phyloP scores from a whole-genome alignment of 768 basidiomycete genomes.

The Phylloporus sp. region DNA sequence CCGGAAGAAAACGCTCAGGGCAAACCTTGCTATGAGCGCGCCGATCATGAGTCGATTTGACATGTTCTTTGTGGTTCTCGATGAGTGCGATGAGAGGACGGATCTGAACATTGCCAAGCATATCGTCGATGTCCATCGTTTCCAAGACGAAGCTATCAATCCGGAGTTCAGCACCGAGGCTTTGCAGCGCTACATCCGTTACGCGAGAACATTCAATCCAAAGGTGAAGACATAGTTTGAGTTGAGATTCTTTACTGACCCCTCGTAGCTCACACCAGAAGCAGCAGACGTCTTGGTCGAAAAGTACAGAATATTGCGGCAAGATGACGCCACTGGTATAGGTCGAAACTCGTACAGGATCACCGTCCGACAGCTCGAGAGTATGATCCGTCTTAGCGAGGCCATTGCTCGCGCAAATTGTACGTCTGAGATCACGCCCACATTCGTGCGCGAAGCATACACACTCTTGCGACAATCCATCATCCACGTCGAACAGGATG shows the following conservation, averaged over 20 bases:
- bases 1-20: slow-evolving; percentile 83
- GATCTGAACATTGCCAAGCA: slow-evolving; percentile 94
- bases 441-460: slow-evolving; percentile 94
- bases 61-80: slow-evolving; percentile 95
- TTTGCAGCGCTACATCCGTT: slow-evolving; percentile 93
- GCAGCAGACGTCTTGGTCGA: slow-evolving; percentile 92
- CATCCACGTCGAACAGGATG: slow-evolving; percentile 98
- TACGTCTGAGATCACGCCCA: slow-evolving; percentile 92
- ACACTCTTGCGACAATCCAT: slow-evolving; percentile 92
- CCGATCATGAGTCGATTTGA: slow-evolving; percentile 99
- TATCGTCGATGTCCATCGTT: slow-evolving; percentile 96
- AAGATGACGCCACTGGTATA: slow-evolving; percentile 86
- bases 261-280: slow-evolving; percentile 76
- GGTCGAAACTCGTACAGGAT: slow-evolving; percentile 94
- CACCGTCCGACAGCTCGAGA: slow-evolving; percentile 95
- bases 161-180: slow-evolving; percentile 98
- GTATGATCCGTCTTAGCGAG: slow-evolving; percentile 96
- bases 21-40: slow-evolving; percentile 95
- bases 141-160: slow-evolving; percentile 89
- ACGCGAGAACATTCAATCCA: slow-evolving; percentile 95
- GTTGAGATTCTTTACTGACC: slow-evolving; percentile 5
- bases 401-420: slow-evolving; percentile 98
- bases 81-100: slow-evolving; percentile 91
- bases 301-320: slow-evolving; percentile 87
- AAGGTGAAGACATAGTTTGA: slow-evolving; percentile 51